Base-by-base conservation (phyloP, 2,329 filamentous ascomycete species). In the Talaromyces pinophilus region DNA sequence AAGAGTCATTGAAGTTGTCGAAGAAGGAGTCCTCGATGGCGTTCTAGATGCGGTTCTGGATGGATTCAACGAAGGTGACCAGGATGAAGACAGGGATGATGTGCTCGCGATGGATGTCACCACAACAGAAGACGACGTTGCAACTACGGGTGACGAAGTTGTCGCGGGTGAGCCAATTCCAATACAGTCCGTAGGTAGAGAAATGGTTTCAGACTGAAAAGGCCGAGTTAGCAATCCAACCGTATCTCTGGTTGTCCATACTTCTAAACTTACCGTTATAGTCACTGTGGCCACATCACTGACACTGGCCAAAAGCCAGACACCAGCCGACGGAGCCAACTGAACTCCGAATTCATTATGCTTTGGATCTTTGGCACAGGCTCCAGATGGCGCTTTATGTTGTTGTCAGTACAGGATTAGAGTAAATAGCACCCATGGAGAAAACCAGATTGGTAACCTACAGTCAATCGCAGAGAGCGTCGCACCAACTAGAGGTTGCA, bases 291-390 rank as follows among this genome's bases (percentile, higher is more conserved):
- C 25, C 17, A 54, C 50, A 54, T 33, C 50, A 54, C 50, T 54
- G 17, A 54, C 50, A 54, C 50, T 54, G 28, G 50, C 50, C 50
- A 54, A 33, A 8, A 25, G 30, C 33, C 48, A 59, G 25, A 64
- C 63, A 28, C 63, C 63, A n/a, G 63, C 63, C 5, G 54, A 64
- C 13, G 63, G 54, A n/a, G 40, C 54, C 7, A 64, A 25, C 54
- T 64, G 40, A 19, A 64, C 54, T 48, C 63, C 63, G 19, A 59
- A 64, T 59, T 59, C 52, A 38, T 59, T 42, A n/a, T 64, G 40
- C 2, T 64, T 42, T 10, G 63, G 63, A 44, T 64, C 63, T 25
- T 48, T 42, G n/a, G 54, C 10, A 57, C 54, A 64, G 11, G 54
- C 63, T 17, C 63, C 63, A 19, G 54, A 25, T 28, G 63, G 57